These are phyloP conservation scores for Stagonosporopsis tanaceti DNA, from an alignment of 2,329 filamentous ascomycete species.

Conservation along the genomic window DNA sequence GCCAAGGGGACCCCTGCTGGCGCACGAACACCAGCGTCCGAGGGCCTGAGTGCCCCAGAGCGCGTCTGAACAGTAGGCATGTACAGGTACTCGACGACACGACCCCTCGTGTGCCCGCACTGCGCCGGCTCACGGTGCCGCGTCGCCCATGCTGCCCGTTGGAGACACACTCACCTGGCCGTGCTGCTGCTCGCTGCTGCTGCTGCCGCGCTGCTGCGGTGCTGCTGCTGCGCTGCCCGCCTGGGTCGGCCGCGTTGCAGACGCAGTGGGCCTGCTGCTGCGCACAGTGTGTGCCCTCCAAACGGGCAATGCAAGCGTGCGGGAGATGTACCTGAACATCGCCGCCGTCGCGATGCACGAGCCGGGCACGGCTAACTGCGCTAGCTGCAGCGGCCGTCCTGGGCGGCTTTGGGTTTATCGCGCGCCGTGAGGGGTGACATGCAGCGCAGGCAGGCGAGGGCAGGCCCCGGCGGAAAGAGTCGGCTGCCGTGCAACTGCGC, in stretches of 20 bases:
- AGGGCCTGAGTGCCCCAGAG: no score
- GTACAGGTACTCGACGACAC: constrained; percentile 31
- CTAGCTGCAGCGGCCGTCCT: constrained; percentile 34
- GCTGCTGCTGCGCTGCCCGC: background rate
- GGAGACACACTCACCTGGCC: no score
- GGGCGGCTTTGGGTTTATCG: no score
- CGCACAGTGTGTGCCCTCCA: constrained; percentile 8
- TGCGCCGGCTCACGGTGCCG: constrained; percentile 22
- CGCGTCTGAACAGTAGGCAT: constrained; percentile 15
- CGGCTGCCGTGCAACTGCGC: constrained; percentile 38
- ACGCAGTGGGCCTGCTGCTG: background rate
- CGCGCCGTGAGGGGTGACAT: no score
- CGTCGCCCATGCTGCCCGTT: background rate
- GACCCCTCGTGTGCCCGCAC: constrained; percentile 11
- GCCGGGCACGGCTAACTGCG: constrained; percentile 34
- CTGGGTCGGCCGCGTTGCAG: background rate
- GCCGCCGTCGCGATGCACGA: constrained; percentile 31
- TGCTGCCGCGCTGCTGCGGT: no score
- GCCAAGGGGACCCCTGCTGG: constrained; percentile 34
- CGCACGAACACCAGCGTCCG: constrained; percentile 29
- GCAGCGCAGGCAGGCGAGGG: constrained; percentile 12
- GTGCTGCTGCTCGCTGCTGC: background rate
- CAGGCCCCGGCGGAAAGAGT: constrained; percentile 33
- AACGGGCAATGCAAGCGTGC: constrained; percentile 21
- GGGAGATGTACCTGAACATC: constrained; percentile 45